Percentiles rank a stretch among this genome's conserved stretches.
Conservation (phyloP, 805 yeast species). For the Saccharomycopsis babjevae region DNA sequence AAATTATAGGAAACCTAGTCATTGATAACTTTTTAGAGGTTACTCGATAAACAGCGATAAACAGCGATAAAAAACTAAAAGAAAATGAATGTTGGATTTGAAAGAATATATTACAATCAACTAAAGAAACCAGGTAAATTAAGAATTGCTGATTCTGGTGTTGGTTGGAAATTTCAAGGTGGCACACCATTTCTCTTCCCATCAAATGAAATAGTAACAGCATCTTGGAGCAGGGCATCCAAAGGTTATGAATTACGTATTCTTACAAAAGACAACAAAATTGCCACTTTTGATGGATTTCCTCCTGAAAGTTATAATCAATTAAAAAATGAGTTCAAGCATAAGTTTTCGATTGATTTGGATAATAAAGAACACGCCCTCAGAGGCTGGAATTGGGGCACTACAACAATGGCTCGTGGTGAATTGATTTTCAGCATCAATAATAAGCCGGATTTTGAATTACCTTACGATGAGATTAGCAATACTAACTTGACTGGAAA, state of each 20-base stretch:
- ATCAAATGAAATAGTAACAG: conserved; percentile 70
- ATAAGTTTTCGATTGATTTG: conserved; percentile 60
- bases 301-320: conserved; percentile 73
- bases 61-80: conserved; percentile 5
- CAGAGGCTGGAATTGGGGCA: conserved; percentile 99
- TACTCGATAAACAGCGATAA: no score
- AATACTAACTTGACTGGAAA: conserved; percentile 87
- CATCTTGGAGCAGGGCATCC: conserved; percentile 88
- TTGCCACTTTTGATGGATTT: conserved; percentile 84
- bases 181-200: conserved; percentile 75
- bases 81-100: conserved; percentile 56
- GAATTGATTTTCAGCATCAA: conserved; percentile 80
- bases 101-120: conserved; percentile 81
- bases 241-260: conserved; percentile 84
- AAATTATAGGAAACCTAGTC: no score
- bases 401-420: conserved; percentile 81
- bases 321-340: conserved; percentile 73
- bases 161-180: conserved; percentile 82
- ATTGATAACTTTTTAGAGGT: no score
- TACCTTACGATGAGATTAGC: conserved; percentile 70
- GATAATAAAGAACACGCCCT: conserved; percentile 86
- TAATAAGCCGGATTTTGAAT: conserved; percentile 83
- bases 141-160: conserved; percentile 92
- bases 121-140: conserved; percentile 77
- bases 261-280: conserved; percentile 82